Evolutionary conservation across 768 basidiomycete species (phyloP), one percentile per base, ranked within the genome.

Genomic region (Termitomyces sp.): DNA sequence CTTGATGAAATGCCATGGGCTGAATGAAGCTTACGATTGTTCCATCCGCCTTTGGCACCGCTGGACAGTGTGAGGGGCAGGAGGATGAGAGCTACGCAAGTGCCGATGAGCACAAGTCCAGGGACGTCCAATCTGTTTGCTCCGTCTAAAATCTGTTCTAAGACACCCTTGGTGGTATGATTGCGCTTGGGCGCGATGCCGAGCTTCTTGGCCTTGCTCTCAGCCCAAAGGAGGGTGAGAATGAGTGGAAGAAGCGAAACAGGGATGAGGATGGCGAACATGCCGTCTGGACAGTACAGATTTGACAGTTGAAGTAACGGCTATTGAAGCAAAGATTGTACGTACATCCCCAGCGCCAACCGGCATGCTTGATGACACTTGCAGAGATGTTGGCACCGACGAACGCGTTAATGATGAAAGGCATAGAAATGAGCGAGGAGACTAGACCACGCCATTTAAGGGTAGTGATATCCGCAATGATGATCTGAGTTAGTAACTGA

Each of bases 341-440:
- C 83, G 45, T 64, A 83, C 82, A 88, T 32, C 86, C 86, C 86
- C 86, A 86, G 67, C 86, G 69, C 86, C 86, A 88, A 7, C 81
- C 79, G 23, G 72, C 69, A 27, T 67, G 63, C 12, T 63, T 59
- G 41, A 78, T 54, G 35, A 79, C 70, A 57, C 70, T 70, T 7
- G 81, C 64, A n/a, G 81, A 74, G 47, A 87, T 77, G 62, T 82
- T 83, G n/a, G 81, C 72, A n/a, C 84, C 83, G 55, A 86, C 72
- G 63, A 85, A 86, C 2, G 75, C 82, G 65, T 87, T 86, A 66
- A 87, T 72, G 58, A 87, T 69, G 68, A 81, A 84, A 3, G 82
- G 82, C 41, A 75, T 59, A 7, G 78, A 75, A 12, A 75, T 76
- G 28, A 83, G 68, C 7, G 67, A 60, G 1, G 66, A 54, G 7